phyloP scores from a whole-genome alignment of 306 rosid genomes.

The Ceratonia siliqua region DNA sequence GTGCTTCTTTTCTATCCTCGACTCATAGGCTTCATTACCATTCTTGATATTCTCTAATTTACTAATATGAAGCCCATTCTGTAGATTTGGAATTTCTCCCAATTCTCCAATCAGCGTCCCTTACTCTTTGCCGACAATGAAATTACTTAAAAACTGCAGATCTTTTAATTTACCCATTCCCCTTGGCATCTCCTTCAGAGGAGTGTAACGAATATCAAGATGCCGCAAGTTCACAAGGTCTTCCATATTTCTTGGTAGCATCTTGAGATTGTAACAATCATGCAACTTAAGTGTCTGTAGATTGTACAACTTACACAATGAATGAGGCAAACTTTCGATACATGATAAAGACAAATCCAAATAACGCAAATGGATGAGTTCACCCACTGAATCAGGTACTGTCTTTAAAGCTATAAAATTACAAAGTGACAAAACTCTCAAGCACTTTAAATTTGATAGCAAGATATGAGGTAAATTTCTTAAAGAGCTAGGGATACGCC shows the following conservation, averaged over 20 bases:
- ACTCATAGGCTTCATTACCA: too few species aligned
- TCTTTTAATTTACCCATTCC: neutral
- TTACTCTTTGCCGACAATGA: neutral
- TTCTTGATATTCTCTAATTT: too few species aligned
- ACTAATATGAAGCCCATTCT: neutral
- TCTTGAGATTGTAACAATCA: rapidly evolving
- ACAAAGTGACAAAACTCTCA: neutral
- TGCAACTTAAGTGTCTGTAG: neutral
- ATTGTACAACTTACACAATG: too few species aligned
- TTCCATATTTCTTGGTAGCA: neutral
- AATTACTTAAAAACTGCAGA: neutral
- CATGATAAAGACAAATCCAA: neutral
- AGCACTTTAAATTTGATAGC: neutral
- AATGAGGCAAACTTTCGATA: neutral
- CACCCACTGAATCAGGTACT: neutral
- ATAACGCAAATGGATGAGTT: neutral
- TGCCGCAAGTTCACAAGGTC: slow-evolving; percentile 6
- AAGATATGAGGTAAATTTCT: neutral
- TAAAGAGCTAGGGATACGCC: too few species aligned
- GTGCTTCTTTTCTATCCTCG: neutral
- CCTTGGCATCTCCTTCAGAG: slow-evolving; percentile 10
- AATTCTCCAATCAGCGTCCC: neutral
- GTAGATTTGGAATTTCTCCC: neutral
- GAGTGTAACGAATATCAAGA: too few species aligned
- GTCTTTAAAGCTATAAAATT: rapidly evolving